phyloP scores from a whole-genome alignment of 495 filamentous ascomycete species.

The Amphirosellinia nigrospora region DNA sequence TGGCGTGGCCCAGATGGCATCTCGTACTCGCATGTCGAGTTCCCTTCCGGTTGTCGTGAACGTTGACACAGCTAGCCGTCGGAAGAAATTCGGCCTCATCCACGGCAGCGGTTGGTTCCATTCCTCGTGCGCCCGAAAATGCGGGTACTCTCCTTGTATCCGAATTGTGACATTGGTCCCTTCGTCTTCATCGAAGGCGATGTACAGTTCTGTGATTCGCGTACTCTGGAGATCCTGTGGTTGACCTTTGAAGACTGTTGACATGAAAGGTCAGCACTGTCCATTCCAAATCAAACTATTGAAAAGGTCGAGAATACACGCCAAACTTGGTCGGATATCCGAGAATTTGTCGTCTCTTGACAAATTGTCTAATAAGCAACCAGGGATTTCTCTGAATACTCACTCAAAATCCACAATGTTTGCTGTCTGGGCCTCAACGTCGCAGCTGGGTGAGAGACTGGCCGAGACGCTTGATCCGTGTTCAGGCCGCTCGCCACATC shows the following conservation, averaged over 20 bases:
- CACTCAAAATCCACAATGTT: constrained; percentile 27
- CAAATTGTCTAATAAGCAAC: neutral
- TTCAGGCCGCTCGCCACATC: constrained; percentile 22
- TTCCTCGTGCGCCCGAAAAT: constrained; percentile 34
- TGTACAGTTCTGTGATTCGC: constrained; percentile 39
- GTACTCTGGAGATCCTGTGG: constrained; percentile 41
- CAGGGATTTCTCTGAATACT: constrained; percentile 1
- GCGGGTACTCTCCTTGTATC: constrained; percentile 38
- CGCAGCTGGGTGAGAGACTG: constrained; percentile 22
- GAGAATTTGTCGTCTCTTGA: neutral
- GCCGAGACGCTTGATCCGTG: constrained; percentile 17
- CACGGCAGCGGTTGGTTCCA: constrained; percentile 39
- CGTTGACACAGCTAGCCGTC: constrained; percentile 40
- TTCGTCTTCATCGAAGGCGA: constrained; percentile 41
- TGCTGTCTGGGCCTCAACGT: constrained; percentile 22
- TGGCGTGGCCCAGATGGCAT: constrained; percentile 37
- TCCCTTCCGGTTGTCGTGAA: constrained; percentile 33
- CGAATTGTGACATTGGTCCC: constrained; percentile 39
- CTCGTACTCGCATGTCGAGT: constrained; percentile 34
- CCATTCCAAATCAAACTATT: neutral
- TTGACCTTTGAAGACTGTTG: constrained; percentile 34
- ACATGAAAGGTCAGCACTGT: constrained; percentile 3
- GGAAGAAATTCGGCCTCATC: constrained; percentile 38
- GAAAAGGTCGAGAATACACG: neutral
- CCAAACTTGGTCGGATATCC: neutral